Base-by-base conservation (phyloP, 306 rosid genomes). In the Bauhinia variegata region DNA sequence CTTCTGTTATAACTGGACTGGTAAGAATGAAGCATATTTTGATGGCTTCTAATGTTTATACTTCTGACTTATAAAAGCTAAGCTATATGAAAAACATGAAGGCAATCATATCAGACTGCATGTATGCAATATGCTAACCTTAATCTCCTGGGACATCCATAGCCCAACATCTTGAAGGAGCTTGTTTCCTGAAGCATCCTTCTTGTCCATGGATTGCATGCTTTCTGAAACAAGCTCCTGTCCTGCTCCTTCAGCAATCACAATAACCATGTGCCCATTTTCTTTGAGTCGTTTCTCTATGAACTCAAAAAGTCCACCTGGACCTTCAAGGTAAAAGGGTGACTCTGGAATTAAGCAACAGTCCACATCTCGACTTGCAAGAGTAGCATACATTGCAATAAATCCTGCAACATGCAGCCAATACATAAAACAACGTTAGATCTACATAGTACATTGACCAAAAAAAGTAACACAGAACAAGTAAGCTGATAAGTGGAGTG, bases 181-280 rank as follows among this genome's bases (percentile, higher is more conserved):
- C 85, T 79, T 89, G 84, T 93, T 93, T 74, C 97, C 99, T 28
- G 97, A 93, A 63, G 96, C 99, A 78, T 93, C 98, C 75, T 76
- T 74, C 66, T 76, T 68, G 14, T 54, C 62, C 75, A 19, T 43
- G 48, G 87, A 73, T 37, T 61, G 68, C 1, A 65, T 52, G 76
- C 86, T 84, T 78, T 79, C 91, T 17, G 96, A 83, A 28, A 88
- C 75, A 60, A 89, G 87, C 10, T 88, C 96, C 80, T 89, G 97
- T n/a, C 95, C 99, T 1, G 99, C 99, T 33, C 99, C 99, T 90
- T 93, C 99, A 42, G 99, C 99, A 32, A 90, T 82, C 69, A 93
- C 99, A 31, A 93, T 82, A 61, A 93, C 99, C 95, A 93, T 81
- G 89, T 93, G 99, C 8, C 95, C 99, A 5, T 78, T 84, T 77